Evolutionary conservation across 495 filamentous ascomycete species (phyloP).

Genomic region (Aspergillus kassunensis): DNA sequence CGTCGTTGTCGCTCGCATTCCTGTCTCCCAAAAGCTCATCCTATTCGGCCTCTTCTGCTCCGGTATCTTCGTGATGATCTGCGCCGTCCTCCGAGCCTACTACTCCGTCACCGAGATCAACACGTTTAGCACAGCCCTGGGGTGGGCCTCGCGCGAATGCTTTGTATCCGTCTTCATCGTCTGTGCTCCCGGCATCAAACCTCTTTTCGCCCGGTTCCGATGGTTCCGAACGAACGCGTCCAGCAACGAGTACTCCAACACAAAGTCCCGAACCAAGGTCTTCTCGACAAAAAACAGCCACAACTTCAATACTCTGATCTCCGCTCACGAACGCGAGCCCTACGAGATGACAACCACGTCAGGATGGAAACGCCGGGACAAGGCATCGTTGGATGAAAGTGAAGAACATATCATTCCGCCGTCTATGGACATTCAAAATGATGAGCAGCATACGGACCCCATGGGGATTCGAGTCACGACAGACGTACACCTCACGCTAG

Average conservation of each 20-base stretch:
- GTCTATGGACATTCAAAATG: no score
- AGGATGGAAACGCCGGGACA: neutral
- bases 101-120: conserved; percentile 15
- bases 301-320: neutral
- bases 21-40: conserved; percentile 3
- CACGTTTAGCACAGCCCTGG: conserved; percentile 9
- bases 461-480: no score
- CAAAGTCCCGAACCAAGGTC: neutral
- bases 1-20: conserved; percentile 4
- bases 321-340: neutral
- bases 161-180: conserved; percentile 16
- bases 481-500: no score
- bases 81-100: conserved; percentile 16
- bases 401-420: neutral
- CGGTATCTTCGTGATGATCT: conserved; percentile 21
- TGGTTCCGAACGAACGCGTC: conserved; percentile 1
- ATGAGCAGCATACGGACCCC: no score
- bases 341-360: neutral
- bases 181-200: conserved; percentile 13
- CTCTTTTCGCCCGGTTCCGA: conserved; percentile 6
- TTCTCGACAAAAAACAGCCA: neutral
- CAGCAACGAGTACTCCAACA: neutral
- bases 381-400: neutral
- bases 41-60: conserved; percentile 9
- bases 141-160: conserved; percentile 18